Base-by-base conservation (phyloP, 805 yeast species). In the Kuraishia floccosa region DNA sequence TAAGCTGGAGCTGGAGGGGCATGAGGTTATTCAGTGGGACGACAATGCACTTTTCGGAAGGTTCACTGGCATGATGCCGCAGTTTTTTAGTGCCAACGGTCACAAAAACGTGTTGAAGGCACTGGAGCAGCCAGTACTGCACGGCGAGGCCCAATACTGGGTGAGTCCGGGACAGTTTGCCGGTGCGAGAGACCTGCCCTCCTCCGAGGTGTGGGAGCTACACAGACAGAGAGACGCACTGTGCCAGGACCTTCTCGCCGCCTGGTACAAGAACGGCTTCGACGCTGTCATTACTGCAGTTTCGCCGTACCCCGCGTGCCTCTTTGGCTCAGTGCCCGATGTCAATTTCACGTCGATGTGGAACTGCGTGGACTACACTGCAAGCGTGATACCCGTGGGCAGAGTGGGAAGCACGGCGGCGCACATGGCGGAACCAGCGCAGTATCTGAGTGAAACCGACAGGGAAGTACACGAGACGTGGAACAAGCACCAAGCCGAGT, bases 311-410 rank as follows among this genome's bases (percentile, higher is more conserved):
- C 56, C 71, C 4, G 65, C 66, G 10, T 10, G 44, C 39, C 5
- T 32, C 32, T 18, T 41, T 38, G 42, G 19, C 27, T 33, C 37
- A 65, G 68, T 11, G 47, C 31, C 35, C 11, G 53, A 48, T 31
- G 50, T 51, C 46, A 65, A 25, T 35, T 74, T 74, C 49, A 71
- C 79, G 4, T 58, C 65, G 17, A 48, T 63, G 42, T 66, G 59
- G 48, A 68, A 68, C 43, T 52, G 65, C 4, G 45, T 66, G 18
- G 76, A 69, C 40, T 64, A 65, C 41, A 28, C 50, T 23, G 45
- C 50, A 24, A 72, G 71, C 22, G 60, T 62, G 1, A 43, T 76
- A 24, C 83, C 83, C 0, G 75, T 74, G 4, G 60, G 73, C 3
- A 58, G 65, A 41, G 78, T n/a, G n/a, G n/a, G n/a, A n/a, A n/a